These are phyloP conservation scores for Sporothrix dimorphospora DNA, from an alignment of 2,329 filamentous ascomycete genomes.

Conservation along the genomic window DNA sequence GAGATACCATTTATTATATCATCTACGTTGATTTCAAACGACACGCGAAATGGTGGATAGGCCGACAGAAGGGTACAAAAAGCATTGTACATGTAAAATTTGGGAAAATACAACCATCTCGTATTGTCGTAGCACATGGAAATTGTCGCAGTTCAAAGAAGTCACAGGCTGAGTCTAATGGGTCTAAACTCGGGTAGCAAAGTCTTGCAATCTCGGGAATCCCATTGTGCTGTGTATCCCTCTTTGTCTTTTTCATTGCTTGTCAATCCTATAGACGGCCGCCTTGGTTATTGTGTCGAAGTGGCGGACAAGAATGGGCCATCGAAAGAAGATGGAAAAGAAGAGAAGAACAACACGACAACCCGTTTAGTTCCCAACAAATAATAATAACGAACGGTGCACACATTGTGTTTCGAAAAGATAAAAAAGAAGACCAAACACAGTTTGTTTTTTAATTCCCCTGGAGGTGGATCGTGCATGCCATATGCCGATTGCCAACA, in stretches of 20 bases:
- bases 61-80: not conserved
- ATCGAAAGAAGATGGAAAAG: too few species aligned
- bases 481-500: slow-evolving; percentile 11
- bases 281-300: not conserved
- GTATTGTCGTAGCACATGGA: too few species aligned
- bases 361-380: not conserved
- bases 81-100: not conserved
- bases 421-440: not conserved
- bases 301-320: too few species aligned
- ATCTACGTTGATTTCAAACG: not conserved
- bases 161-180: too few species aligned
- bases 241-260: not conserved
- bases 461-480: slow-evolving; percentile 12
- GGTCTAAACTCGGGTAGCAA: too few species aligned
- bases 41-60: not conserved
- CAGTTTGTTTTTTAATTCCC: slow-evolving; percentile 9
- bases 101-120: too few species aligned
- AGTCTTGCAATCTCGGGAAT: not conserved
- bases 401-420: not conserved
- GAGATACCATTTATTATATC: slow-evolving; percentile 16
- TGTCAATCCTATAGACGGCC: not conserved
- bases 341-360: too few species aligned
- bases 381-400: not conserved
- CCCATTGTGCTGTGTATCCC: too few species aligned
- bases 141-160: too few species aligned